A percentile compares a stretch with the other conserved stretches of the same genome.
phyloP scores from a whole-genome alignment of 2,329 filamentous ascomycete genomes.

The Neofusicoccum kwambonambiense region DNA sequence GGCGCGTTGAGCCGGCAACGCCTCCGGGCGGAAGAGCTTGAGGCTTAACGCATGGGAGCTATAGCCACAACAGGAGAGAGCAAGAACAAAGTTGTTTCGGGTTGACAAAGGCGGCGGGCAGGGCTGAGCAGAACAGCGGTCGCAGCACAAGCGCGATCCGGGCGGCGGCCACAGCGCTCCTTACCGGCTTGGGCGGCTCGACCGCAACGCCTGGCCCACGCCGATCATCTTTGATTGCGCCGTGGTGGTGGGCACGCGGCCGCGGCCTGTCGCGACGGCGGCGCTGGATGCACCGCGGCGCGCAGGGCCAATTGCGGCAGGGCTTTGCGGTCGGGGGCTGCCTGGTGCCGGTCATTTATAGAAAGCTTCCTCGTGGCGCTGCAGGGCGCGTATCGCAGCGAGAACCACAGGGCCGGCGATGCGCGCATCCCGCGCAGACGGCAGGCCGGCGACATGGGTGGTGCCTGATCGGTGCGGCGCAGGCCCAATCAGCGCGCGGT shows the following conservation, averaged over 20 bases:
- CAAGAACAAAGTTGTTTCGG: constrained; percentile 1
- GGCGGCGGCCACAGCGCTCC: not conserved
- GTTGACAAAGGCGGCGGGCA: constrained; percentile 1
- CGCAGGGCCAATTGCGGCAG: not conserved
- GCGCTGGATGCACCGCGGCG: not conserved
- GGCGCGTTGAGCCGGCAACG: not conserved
- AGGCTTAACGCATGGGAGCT: not conserved
- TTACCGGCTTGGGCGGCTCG: not conserved
- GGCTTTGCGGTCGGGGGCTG: not conserved
- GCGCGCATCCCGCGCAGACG: not conserved
- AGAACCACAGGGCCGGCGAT: not conserved
- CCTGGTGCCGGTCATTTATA: not conserved
- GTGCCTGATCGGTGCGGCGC: not conserved
- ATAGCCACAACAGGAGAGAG: not conserved
- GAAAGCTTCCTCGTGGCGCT: not conserved
- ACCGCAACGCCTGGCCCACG: constrained; percentile 1
- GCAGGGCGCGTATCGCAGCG: not conserved
- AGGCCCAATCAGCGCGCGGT: not conserved
- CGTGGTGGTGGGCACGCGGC: not conserved
- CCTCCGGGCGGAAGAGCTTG: not conserved
- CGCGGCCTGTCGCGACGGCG: not conserved
- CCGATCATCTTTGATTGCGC: constrained; percentile 8
- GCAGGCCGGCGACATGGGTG: not conserved
- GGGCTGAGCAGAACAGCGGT: not conserved
- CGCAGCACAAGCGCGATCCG: not conserved